Evolutionary conservation across 805 yeast species (phyloP), one percentile per base, ranked within the genome.

Genomic region (Nakazawaea molendinolei): DNA sequence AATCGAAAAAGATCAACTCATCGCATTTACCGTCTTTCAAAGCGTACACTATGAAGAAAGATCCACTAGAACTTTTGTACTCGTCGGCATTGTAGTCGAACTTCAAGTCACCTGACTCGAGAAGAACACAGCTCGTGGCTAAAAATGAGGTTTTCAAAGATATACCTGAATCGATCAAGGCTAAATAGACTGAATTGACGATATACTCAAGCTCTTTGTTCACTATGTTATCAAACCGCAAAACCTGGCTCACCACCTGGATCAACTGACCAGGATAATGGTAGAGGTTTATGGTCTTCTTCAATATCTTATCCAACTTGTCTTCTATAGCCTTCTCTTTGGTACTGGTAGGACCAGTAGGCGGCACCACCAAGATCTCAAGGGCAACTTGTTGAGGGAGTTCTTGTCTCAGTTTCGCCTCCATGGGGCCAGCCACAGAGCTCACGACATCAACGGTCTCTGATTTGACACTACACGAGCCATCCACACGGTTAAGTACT

Each of bases 381-480:
- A 92, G 55, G 13, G 85, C 77, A 12, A 90, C 80, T 30, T 69
- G 64, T 12, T 83, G 79, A 8, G 97, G 95, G 23, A 79, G 56
- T 53, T 90, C 97, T 52, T 87, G 95, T 47, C 90, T 72, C 10
- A 75, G 58, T 53, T 79, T 81, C 8, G 86, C 79, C 50, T 90
- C 97, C 21, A 90, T 71, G 0, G 98, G 98, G 0, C 98, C 98
- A 1, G 89, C 72, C 1, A 90, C 89, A 0, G 95, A 77, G 28
- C 80, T 75, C 2, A 89, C 58, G 3, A 83, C 77, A 13, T 55
- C 55, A 2, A 71, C 74, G n/a, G 60, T 53, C 12, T 59, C 52
- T 39, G 78, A 63, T 17, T 70, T 70, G 19, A 38, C 14, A 5
- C 20, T 24, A 15, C 34, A 28, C 12, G 95, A 84, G 1, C 97